phyloP scores from a whole-genome alignment of 2,329 filamentous ascomycete species.

The Paramyrothecium sp. region DNA sequence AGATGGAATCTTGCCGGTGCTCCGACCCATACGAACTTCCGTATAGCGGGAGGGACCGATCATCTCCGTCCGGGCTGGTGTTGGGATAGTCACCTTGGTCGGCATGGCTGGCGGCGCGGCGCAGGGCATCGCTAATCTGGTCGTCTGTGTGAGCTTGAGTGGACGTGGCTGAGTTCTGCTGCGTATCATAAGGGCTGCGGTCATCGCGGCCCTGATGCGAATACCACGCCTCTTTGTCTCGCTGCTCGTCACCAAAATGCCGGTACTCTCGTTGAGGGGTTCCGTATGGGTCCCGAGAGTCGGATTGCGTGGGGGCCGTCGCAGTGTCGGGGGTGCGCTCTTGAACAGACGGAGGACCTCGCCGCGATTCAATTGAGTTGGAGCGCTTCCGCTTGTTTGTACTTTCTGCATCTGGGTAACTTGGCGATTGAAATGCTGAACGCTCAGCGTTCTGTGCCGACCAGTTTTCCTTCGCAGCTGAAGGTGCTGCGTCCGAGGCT shows the following conservation, averaged over 20 bases:
- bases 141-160: constrained; percentile 49
- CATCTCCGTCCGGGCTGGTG: constrained; percentile 55
- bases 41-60: constrained; percentile 40
- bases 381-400: constrained; percentile 71
- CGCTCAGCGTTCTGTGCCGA: constrained; percentile 38
- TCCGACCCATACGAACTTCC: constrained; percentile 43
- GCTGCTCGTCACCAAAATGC: constrained; percentile 41
- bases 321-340: constrained; percentile 33
- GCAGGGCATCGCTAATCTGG: constrained; percentile 42
- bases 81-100: constrained; percentile 50
- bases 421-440: constrained; percentile 35
- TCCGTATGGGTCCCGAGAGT: constrained; percentile 40
- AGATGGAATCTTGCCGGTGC: constrained; percentile 44
- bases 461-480: constrained; percentile 38
- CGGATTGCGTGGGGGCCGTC: constrained; percentile 25
- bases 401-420: constrained; percentile 43
- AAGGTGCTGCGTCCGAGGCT: constrained; percentile 17
- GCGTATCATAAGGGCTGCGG: constrained; percentile 43
- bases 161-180: constrained; percentile 43
- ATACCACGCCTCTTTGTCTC: constrained; percentile 52
- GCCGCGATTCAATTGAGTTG: constrained; percentile 51
- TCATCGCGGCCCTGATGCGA: constrained; percentile 46
- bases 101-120: constrained; percentile 42
- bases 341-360: constrained; percentile 28
- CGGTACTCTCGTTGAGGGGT: constrained; percentile 45